Evolutionary conservation across 805 yeast species (phyloP), one percentile per base, ranked within the genome.

Genomic region (Candida golubevii): DNA sequence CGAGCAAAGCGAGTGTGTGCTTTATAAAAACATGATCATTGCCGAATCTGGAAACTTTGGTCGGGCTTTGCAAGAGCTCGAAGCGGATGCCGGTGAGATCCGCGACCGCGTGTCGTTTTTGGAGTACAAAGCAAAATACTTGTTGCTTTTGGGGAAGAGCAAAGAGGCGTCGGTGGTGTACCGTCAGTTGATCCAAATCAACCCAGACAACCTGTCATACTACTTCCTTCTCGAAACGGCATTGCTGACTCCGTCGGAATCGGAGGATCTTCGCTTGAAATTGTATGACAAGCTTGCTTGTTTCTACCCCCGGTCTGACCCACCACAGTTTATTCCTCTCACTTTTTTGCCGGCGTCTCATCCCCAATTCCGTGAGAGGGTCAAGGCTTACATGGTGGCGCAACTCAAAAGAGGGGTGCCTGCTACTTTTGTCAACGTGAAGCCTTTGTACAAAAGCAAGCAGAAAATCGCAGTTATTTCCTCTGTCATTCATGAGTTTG

Each of bases 361-460:
- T 34, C 71, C 76, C 26, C 62, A 72, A 37, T 80, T 83, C 55
- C 66, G 64, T 36, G 47, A 47, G 8, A 75, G 76, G 42, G 80
- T 78, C 7, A 54, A 65, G 28, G 61, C 62, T 2, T 93, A 89
- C 60, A 64, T 90, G 37, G 46, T 75, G 6, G 63, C 72, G 4
- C 86, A 83, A 58, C 75, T 93, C 55, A 67, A 75, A 49, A 77
- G 88, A 44, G 95, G 96, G 34, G 93, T 89, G 30, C 98, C 98
- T 5, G 86, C 97, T 1, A 77, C 93, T 5, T 93, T 90, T 66
- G 84, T 84, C 44, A 84, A 87, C 55, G 79, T 93, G 39, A 89
- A 90, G 65, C 86, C 95, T 1, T 71, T 89, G 51, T 88, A 87
- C 66, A 74, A 69, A 44, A 76, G 74, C 54, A 45, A 54, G 31